Evolutionary conservation across 2,329 filamentous ascomycete species (phyloP), one percentile per base, ranked within the genome.

Genomic region (Chaetomium sp.): DNA sequence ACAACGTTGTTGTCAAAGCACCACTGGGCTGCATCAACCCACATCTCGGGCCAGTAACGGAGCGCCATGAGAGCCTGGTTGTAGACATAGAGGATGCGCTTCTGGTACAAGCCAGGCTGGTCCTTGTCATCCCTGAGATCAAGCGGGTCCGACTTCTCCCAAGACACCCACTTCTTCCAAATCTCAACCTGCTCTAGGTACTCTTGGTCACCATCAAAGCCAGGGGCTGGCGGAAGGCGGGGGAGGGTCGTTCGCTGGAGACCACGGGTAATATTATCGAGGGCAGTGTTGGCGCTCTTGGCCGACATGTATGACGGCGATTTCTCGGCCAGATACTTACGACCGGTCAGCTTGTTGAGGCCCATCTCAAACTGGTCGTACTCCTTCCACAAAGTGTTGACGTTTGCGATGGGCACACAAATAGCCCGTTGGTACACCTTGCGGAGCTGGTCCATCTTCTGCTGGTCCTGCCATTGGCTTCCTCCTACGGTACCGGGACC

Each of bases 321-420:
- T 59, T 88, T 86, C 67, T 99, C 94, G 68, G 96, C 91, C 4
- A 99, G 80, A 63, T 95, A 91, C 72, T 97, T 97, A 32, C 92
- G 89, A 43, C 90, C 94, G 43, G 91, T 95, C 62, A 90, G 82
- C 71, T 96, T 97, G 76, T 96, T 96, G 56, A 96, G 73, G 5
- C 86, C 84, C 82, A 94, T 91, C 72, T 99, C 94, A 67, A 99
- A 99, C 63, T 89, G 86, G 69, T 97, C 91, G 67, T 99, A 99
- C 67, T 99, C 92, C 69, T 95, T 96, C 95, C 94, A 99, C 11
- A 99, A 75, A 52, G 80, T 81, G 66, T 92, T 89, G 49, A 95
- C 83, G 36, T 87, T 87, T 53, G 86, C 83, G 60, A 90, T 95
- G 4, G 95, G 95, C 41, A 96, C 83, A 62, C 84, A 86, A 56